Base-by-base conservation (phyloP, 352 stramenopile species). In the Phytophthora idaei region DNA sequence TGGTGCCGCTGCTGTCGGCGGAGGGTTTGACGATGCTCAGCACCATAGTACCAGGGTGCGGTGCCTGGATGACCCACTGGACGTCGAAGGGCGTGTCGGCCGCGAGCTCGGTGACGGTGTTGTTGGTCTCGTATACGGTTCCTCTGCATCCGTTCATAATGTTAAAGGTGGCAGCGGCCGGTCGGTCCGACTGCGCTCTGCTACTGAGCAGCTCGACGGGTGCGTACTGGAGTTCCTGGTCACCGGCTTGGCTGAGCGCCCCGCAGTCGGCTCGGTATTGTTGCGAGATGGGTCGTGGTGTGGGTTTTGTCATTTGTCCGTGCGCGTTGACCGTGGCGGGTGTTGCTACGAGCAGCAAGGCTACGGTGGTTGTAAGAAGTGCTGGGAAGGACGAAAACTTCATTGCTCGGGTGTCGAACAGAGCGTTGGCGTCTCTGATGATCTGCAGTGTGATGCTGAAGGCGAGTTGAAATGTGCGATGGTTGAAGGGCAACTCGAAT, bases 101-200 rank as follows among this genome's bases (percentile, higher is more conserved):
- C 36, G 57, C 57, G 52, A 90, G 66, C 41, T 69, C 59, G 5
- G 78, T 86, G 36, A 90, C 64, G 29, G 67, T 69, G 37, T 82
- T 78, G 21, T 56, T 64, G n/a, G 57, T 44, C 39, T 90, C 81
- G 66, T 84, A 85, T 48, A 87, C 67, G 51, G 80, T 86, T 46
- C 78, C 81, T 39, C 81, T 72, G 52, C 81, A 90, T 2, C 81
- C 81, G 73, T 90, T 90, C 76, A 80, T 76, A 51, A 90, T 79
- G 53, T 84, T 81, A 49, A 87, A 90, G n/a, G 67, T 84, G 17
- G 69, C 56, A 9, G 71, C 72, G 4, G 64, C 64, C 0, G 81
- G 81, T 47, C 71, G 66, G 48, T 87, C 78, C 1, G 67, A 42
- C 50, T 90, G 81, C 31, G 69, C 76, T 67, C 81, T 72, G 48